phyloP scores from a whole-genome alignment of 306 rosid species.

The Gastrolobium villosum region DNA sequence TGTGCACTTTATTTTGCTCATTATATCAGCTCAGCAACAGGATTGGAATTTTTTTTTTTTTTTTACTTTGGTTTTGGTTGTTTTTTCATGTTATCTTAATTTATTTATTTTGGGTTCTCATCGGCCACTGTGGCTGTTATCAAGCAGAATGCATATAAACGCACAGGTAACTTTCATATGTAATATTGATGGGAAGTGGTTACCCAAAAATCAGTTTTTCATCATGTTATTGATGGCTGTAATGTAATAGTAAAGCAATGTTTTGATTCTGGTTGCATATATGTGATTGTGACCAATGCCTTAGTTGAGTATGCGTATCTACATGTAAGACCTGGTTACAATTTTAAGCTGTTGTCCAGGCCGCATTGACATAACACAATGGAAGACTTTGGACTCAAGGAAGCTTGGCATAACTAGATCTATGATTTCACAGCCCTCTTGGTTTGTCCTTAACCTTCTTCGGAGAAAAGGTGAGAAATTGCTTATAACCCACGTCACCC shows the following conservation, averaged over 20 bases:
- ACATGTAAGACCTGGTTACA: constrained; percentile 14
- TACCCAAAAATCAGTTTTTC: neutral
- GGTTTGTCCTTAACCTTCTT: constrained; percentile 49
- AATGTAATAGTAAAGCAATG: neutral
- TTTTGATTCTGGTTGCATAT: too few relatives aligned
- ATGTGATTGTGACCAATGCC: neutral
- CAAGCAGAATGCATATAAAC: constrained; percentile 22
- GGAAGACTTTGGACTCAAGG: constrained; percentile 45
- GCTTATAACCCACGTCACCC: neutral
- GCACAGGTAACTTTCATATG: neutral
- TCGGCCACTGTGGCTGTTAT: neutral
- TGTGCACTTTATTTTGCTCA: neutral
- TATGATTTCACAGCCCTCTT: constrained; percentile 50
- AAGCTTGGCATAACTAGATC: constrained; percentile 50
- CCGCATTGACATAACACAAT: constrained; percentile 27
- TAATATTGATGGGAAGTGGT: constrained; percentile 6
- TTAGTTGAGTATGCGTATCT: neutral
- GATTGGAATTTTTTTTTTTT: neutral
- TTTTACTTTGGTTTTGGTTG: neutral
- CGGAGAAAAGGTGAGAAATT: constrained; percentile 44
- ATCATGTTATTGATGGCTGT: neutral
- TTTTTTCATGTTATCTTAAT: neutral
- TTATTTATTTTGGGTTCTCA: neutral
- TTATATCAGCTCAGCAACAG: neutral
- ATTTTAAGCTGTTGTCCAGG: constrained; percentile 46